Evolutionary conservation across 2,329 filamentous ascomycete genomes (phyloP), one percentile per base, ranked within the genome.

Genomic region (Alternaria sp.): DNA sequence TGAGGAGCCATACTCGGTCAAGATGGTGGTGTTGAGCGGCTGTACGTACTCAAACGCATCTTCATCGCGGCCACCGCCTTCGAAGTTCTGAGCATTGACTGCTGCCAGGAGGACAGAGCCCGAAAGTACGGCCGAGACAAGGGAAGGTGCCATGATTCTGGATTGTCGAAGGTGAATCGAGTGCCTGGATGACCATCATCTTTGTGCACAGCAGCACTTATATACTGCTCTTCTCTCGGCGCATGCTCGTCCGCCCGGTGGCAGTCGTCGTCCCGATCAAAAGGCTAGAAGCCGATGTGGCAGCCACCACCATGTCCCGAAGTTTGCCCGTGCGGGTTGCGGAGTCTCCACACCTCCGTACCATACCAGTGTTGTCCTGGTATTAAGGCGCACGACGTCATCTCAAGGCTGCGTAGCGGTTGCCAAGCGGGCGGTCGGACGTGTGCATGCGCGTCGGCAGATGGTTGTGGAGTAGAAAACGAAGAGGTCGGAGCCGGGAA

Each of bases 21-120:
- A 54, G 44, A 77, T 76, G 19, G 69, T 73, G 1, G 73, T 76
- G 55, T 77, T 71, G 50, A 75, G 26, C 40, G 75, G 75, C 60
- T 77, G 75, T 28, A 77, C 57, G 25, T 71, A 76, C 21, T 57
- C 49, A 47, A 77, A 77, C 4, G 73, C 73, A 57, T 67, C 69
- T 19, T 72, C 73, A 57, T 17, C 12, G 13, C 69, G 64, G 5
- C 30, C 59, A 61, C 62, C 54, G 47, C 62, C 66, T 55, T 43
- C 58, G 44, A 69, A 75, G 63, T 68, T 65, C 62, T 76, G 73
- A 50, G 73, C 73, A 66, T 68, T 67, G 51, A 65, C 71, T 59
- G 62, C 59, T 40, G 59, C 63, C 50, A 76, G 60, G 46, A 76
- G 64, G 46, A 67, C 67, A 55, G 68, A 70, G 59, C 67, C 61